Base-by-base conservation (phyloP, 116 monocot genomes). In the Cymodocea nodosa region DNA sequence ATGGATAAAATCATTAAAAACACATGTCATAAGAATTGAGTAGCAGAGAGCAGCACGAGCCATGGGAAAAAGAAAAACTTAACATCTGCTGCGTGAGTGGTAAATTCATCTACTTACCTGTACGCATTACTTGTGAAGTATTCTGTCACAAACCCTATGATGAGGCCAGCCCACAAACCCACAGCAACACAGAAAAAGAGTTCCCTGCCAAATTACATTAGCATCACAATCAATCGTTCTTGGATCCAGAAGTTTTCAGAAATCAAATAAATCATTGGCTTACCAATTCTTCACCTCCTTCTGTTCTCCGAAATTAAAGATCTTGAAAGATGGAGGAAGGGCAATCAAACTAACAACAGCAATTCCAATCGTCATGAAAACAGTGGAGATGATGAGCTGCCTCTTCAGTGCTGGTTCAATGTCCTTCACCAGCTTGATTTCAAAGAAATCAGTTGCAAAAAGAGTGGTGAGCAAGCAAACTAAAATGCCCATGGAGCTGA, bases 91-190 rank as follows among this genome's bases (percentile, higher is more conserved):
- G 44, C 14, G 24, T 0, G 59, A 59, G 5, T 14, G 12, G 25
- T 25, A 64, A 49, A 64, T 3, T 64, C 35, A 48, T 64, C 22
- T 19, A 62, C 19, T 69, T 77, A 86, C 94, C 90, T 81, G 79
- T 90, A 95, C 35, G 90, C 95, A 82, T 90, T 87, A 74, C 95
- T 95, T 15, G 95, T 95, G 72, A 72, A 95, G 58, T 90, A 95
- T 67, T 95, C 95, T 44, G 90, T 95, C 18, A 95, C 74, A 73
- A 85, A 95, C 0, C 90, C 90, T 64, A 95, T 95, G 56, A 90
- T 75, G 15, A 95, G 80, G 16, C 95, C 94, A 68, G 94, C 86
- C 94, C 94, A 94, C 22, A 94, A 68, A 53, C 94, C 94, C 67
- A 89, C 78, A 51, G 84, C 84, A 64, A 94, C 94, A 77, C 90